Conservation (phyloP, 2,329 filamentous ascomycete species). For the Aureobasidium sp. region DNA sequence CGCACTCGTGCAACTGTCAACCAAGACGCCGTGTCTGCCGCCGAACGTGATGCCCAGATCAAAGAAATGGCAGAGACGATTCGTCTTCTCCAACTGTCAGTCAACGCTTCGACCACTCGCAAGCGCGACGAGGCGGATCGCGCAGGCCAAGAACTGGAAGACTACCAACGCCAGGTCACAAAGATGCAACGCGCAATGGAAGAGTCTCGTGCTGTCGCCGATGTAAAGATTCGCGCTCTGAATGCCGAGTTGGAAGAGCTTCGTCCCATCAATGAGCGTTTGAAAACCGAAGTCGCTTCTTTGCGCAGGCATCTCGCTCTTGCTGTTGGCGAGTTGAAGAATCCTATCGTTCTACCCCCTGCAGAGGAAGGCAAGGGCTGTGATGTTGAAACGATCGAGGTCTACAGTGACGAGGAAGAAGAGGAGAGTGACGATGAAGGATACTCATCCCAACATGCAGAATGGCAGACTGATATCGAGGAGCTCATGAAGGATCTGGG, state of each 20-base stretch:
- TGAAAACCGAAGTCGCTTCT: conserved; percentile 66
- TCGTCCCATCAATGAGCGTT: conserved; percentile 49
- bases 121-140: conserved; percentile 66
- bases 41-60: conserved; percentile 91
- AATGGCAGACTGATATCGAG: conserved; percentile 71
- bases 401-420: conserved; percentile 37
- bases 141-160: conserved; percentile 78
- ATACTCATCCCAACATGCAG: conserved; percentile 17
- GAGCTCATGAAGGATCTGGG: conserved; percentile 71
- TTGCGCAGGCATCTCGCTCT: conserved; percentile 80
- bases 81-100: conserved; percentile 68
- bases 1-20: conserved; percentile 91
- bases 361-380: conserved; percentile 25
- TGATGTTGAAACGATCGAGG: conserved; percentile 13
- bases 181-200: conserved; percentile 95
- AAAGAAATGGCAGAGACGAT: conserved; percentile 93
- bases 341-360: conserved; percentile 65
- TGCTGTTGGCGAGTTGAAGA: conserved; percentile 76
- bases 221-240: conserved; percentile 86
- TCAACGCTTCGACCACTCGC: conserved; percentile 48
- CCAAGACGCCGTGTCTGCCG: conserved; percentile 85
- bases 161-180: conserved; percentile 85
- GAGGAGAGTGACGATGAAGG: conserved; percentile 34
- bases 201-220: conserved; percentile 79
- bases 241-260: conserved; percentile 43